Evolutionary conservation across 768 basidiomycete genomes (phyloP), one percentile per base, ranked within the genome.

Genomic region (Candolleomyces eurysporus): DNA sequence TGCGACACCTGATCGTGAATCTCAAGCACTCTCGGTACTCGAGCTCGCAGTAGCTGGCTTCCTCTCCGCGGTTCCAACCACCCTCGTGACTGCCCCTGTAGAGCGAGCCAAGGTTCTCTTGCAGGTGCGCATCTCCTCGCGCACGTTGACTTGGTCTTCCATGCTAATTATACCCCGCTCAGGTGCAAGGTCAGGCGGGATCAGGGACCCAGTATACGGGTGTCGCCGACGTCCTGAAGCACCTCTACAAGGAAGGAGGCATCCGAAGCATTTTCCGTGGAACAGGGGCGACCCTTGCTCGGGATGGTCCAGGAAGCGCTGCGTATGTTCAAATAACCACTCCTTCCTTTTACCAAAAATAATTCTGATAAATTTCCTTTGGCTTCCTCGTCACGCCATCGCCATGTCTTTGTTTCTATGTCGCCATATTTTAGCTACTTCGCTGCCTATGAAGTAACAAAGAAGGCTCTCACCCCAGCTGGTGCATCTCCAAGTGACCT

Each of bases 281-380:
- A 48, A 91, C 95, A 4, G 82, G 82, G 59, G 97, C 97, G n/a
- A 99, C 97, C 0, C 78, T 99, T 14, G 92, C 89, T 48, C 85
- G 97, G 61, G 97, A 99, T 74, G 96, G 94, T 45, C 97, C 97
- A 0, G 97, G 97, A 51, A 94, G 91, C 71, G 97, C 97, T 64
- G 96, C 91, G 90, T 97, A 77, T 71, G 93, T 81, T 45, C 55
- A 45, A 50, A 17, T 61, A 22, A 57, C 58, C 53, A 21, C 58
- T 46, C 13, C 43, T 64, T 51, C 65, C 36, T 36, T 52, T 54
- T 22, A 36, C 30, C 58, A 17, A 62, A 48, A 61, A 30, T 68
- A 46, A 17, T 11, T 21, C 16, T 46, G 6, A 21, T 17, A 46
- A 46, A 46, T 46, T 46, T 14, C 45, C 19, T 21, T 5, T 36